phyloP scores from a whole-genome alignment of 2,329 filamentous ascomycete species.

The Venturia pyrina region DNA sequence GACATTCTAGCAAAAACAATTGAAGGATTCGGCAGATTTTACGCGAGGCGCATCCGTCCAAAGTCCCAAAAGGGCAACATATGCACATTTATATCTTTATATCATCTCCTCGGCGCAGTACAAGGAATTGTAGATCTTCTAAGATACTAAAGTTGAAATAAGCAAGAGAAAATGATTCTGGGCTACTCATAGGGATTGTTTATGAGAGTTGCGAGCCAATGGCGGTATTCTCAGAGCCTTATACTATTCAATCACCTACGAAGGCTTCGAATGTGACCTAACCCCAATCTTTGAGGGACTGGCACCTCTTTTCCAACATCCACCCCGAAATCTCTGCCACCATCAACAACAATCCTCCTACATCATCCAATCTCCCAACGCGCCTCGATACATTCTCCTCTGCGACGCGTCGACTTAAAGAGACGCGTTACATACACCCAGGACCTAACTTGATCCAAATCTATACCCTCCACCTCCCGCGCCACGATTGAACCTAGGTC shows the following conservation, averaged over 20 bases:
- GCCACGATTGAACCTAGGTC: not conserved
- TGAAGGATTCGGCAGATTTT: not conserved
- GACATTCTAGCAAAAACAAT: not conserved
- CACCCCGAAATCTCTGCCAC: slow-evolving; percentile 1
- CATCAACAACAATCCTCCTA: slow-evolving; percentile 8
- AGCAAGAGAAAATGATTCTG: not conserved
- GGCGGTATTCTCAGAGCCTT: not conserved
- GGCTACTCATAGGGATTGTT: not conserved
- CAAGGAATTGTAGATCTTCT: not conserved
- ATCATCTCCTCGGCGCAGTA: not conserved
- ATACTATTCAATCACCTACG: not conserved
- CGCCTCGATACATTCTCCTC: not conserved
- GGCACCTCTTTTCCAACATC: not conserved
- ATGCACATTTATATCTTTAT: not conserved
- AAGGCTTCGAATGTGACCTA: not conserved
- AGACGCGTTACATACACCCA: slow-evolving; percentile 5
- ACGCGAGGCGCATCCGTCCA: not conserved
- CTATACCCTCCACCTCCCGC: not conserved
- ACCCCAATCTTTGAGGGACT: slow-evolving; percentile 2
- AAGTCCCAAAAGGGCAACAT: not conserved
- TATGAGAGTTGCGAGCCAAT: not conserved
- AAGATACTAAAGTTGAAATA: not conserved
- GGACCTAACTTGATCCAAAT: not conserved
- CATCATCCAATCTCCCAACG: not conserved
- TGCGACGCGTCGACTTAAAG: not conserved